Evolutionary conservation across 345 rosid genomes (phyloP), one percentile per base, ranked within the genome.

Genomic region (Physaria fendleri): DNA sequence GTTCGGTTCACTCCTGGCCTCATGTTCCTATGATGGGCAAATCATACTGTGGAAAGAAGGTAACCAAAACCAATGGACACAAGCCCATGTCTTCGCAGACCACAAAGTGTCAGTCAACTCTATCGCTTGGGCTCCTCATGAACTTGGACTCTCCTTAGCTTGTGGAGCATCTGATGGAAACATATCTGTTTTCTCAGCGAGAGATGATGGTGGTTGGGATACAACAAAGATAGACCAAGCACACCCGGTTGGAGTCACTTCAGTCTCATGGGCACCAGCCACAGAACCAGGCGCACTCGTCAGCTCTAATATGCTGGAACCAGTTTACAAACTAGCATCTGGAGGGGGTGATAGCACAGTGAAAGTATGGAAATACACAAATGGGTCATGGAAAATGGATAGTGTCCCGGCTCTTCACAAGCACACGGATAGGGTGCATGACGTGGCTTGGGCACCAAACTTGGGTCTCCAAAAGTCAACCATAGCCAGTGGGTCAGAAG

Each of bases 401-500:
- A 80, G 85, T 64, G 71, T 62, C 68, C 88, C 85, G 13, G 79
- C 87, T 23, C 81, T 80, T 21, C 76, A 74, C 56, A 82, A 65
- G 77, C 88, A 82, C 65, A 74, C 71, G 5, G 85, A 82, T 23
- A 78, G 88, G 88, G 85, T 82, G 2, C 71, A 83, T n/a, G 88
- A 80, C 30, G 88, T 82, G 56, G 85, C 85, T 0, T 82, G 88
- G 88, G 88, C 88, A 45, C 88, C 88, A 2, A 82, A 78, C 72
- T 65, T 82, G 71, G 88, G 88, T 35, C 82, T 82, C 17, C 81
- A 79, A 1, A 82, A 82, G 53, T 80, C 85, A 27, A 82, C 85
- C 28, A 76, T 82, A 51, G 88, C 85, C 0, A 82, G 88, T 32
- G 81, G 78, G 5, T 82, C 88, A 16, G 81, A 82, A 57, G 88